A percentile compares a stretch with the other conserved stretches of the same genome.
These are phyloP conservation scores for Ocimum tenuiflorum DNA, from an alignment of 257 asterid genomes.

Conservation along the genomic window DNA sequence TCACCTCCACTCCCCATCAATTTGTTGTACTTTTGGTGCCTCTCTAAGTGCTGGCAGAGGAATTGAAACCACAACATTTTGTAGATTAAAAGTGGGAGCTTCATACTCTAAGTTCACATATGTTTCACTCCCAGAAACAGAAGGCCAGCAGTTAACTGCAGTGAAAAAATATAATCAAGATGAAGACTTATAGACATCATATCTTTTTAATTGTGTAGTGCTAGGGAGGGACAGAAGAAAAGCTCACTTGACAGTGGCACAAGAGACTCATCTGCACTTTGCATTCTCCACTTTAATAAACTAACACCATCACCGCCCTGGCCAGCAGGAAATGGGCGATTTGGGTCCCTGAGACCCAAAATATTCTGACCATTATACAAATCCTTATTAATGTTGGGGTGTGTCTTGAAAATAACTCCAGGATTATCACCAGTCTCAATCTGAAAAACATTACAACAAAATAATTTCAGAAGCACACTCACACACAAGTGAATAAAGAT, in stretches of 20 bases:
- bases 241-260: conserved; percentile 83
- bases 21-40: conserved; percentile 69
- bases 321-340: conserved; percentile 68
- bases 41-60: conserved; percentile 96
- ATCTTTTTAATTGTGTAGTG: background rate
- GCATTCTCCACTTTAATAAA: conserved; percentile 93
- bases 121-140: conserved; percentile 86
- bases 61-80: conserved; percentile 81
- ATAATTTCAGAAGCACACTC: background rate
- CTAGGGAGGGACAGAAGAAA: conserved; percentile 2
- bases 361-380: conserved; percentile 68
- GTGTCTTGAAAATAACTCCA: conserved; percentile 74
- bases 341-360: conserved; percentile 74
- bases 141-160: conserved; percentile 94
- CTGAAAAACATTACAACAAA: conserved; percentile 34
- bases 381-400: conserved; percentile 89
- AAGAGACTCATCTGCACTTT: conserved; percentile 71
- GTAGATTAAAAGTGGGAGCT: conserved; percentile 71
- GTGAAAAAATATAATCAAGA: conserved; percentile 14
- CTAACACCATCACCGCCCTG: conserved; percentile 80
- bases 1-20: conserved; percentile 95
- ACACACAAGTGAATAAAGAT: conserved; percentile 5
- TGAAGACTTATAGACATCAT: background rate
- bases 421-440: conserved; percentile 78
- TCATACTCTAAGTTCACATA: conserved; percentile 86